Conservation (phyloP, 2,329 filamentous ascomycete species). For the Biscogniauxia marginata region DNA sequence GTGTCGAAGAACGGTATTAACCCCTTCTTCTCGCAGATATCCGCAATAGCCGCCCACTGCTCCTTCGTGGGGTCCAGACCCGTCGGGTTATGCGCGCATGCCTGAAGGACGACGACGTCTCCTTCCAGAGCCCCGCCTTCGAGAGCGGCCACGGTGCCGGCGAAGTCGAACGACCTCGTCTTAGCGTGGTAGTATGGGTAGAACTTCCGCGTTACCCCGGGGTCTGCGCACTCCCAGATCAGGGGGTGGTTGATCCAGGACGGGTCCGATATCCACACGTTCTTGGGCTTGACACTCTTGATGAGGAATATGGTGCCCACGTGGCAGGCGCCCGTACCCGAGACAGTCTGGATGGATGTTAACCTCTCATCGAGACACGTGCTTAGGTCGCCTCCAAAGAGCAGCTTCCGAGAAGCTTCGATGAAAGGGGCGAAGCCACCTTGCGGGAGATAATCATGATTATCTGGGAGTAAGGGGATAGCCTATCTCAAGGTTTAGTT, state of each 20-base stretch:
- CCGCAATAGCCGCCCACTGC: conserved; percentile 35
- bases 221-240: conserved; percentile 29
- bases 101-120: conserved; percentile 38
- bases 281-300: conserved; percentile 17
- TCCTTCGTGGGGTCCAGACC: conserved; percentile 34
- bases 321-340: conserved; percentile 37
- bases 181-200: conserved; percentile 34
- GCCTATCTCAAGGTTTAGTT: neutral
- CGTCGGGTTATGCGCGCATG: conserved; percentile 40
- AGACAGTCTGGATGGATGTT: conserved; percentile 35
- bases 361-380: conserved; percentile 14
- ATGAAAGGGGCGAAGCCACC: conserved; percentile 23
- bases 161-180: conserved; percentile 30
- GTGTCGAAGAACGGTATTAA: conserved; percentile 38
- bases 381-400: conserved; percentile 21
- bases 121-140: conserved; percentile 22
- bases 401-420: conserved; percentile 25
- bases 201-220: conserved; percentile 15
- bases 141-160: conserved; percentile 28
- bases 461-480: conserved; percentile 2
- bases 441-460: conserved; percentile 21
- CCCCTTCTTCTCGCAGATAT: conserved; percentile 28
- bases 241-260: conserved; percentile 34
- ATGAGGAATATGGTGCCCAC: conserved; percentile 29
- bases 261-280: conserved; percentile 34